Percentiles rank a stretch among this genome's conserved stretches.
Evolutionary conservation across 2,329 filamentous ascomycete species (phyloP).

Genomic region (Fusarium nurragi): DNA sequence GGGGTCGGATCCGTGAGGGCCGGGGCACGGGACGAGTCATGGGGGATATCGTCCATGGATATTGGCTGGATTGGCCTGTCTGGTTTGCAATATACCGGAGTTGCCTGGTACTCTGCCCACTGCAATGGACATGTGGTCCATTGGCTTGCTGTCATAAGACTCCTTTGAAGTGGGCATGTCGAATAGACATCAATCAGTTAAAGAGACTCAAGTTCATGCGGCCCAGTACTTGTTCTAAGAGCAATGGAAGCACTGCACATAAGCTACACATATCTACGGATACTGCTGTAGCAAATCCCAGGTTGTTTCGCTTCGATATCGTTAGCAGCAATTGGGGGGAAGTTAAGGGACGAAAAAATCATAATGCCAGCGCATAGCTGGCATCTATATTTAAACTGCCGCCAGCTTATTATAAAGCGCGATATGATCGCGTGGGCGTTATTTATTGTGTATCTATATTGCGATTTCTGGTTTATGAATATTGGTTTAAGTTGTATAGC

Average conservation of each 20-base stretch:
- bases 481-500: slow-evolving; percentile 4
- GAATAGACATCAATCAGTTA: background rate
- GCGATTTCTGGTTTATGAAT: slow-evolving; percentile 1
- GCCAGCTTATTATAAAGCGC: too few relatives aligned
- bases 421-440: too few relatives aligned
- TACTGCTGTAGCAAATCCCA: too few relatives aligned
- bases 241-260: background rate
- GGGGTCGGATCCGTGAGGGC: slow-evolving; percentile 18
- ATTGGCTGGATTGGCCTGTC: slow-evolving; percentile 7
- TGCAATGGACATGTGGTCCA: slow-evolving; percentile 7
- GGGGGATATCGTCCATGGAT: slow-evolving; percentile 3
- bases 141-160: slow-evolving; percentile 10
- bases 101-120: background rate
- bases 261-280: background rate
- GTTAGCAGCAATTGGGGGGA: too few relatives aligned
- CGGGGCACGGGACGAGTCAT: slow-evolving; percentile 15
- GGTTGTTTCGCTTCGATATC: too few relatives aligned
- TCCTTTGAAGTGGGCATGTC: background rate
- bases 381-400: too few relatives aligned
- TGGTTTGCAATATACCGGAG: background rate
- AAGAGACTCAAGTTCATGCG: background rate
- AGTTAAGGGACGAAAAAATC: too few relatives aligned
- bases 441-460: background rate
- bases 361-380: too few relatives aligned
- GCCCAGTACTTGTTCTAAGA: background rate